Conservation (phyloP, 208 protist genomes). For the Balamuthia mandrillaris region DNA sequence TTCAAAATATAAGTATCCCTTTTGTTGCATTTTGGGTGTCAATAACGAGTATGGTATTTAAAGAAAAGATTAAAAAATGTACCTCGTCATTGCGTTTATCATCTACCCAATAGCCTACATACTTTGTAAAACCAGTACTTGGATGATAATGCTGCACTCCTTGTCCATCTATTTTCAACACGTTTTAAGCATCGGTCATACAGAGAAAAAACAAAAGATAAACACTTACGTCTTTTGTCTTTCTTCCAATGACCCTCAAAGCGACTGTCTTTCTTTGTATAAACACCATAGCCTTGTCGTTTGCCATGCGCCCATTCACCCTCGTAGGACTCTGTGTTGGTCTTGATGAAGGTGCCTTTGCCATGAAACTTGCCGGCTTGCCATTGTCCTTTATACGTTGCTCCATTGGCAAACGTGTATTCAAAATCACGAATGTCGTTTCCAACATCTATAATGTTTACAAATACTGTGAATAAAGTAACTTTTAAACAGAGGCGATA, state of each 20-base stretch:
- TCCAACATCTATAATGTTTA: too few species aligned
- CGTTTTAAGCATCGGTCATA: neutral
- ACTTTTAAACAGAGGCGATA: neutral
- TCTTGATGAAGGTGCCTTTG: neutral
- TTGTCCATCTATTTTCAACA: neutral
- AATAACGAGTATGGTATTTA: too few species aligned
- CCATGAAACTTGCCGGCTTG: neutral
- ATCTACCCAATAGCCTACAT: neutral
- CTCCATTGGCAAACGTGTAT: neutral
- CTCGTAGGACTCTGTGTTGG: slow-evolving; percentile 6
- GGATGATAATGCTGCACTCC: neutral
- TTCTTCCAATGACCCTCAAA: neutral
- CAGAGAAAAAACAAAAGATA: neutral
- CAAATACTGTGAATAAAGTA: neutral
- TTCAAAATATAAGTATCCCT: neutral
- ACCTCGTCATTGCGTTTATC: slow-evolving; percentile 10
- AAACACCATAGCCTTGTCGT: neutral
- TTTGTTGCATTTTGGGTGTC: too few species aligned
- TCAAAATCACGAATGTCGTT: neutral
- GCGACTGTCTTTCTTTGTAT: neutral
- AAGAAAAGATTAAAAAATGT: too few species aligned
- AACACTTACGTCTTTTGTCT: neutral
- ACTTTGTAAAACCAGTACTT: slow-evolving; percentile 1
- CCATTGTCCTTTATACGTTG: neutral
- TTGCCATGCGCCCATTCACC: neutral